phyloP scores from a whole-genome alignment of 768 basidiomycete genomes.

The Boletellus ananiceps region DNA sequence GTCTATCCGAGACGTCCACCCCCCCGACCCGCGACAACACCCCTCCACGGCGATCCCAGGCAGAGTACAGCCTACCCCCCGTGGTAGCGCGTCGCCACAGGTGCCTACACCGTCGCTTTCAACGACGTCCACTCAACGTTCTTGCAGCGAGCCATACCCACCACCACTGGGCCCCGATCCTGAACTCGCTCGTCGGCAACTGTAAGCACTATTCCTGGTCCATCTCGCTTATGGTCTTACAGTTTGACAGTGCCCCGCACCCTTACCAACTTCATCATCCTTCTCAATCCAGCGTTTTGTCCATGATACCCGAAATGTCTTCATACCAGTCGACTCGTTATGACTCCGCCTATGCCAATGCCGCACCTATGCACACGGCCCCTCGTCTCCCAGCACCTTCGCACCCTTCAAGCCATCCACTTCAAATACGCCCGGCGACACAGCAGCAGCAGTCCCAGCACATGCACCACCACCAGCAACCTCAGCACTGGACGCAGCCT shows the following conservation, averaged over 20 bases:
- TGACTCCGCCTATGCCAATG: conserved; percentile 44
- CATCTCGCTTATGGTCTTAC: conserved; percentile 11
- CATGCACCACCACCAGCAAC: conserved; percentile 24
- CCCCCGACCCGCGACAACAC: conserved; percentile 66
- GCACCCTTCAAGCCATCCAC: conserved; percentile 27
- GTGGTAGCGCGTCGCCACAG: conserved; percentile 40
- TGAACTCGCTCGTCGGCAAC: conserved; percentile 41
- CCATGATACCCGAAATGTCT: conserved; percentile 57
- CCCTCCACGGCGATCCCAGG: conserved; percentile 51
- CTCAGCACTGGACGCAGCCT: conserved; percentile 51
- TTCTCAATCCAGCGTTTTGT: conserved; percentile 41
- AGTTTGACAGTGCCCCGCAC: conserved; percentile 35
- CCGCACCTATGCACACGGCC: conserved; percentile 28
- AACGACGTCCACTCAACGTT: conserved; percentile 3
- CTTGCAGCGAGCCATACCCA: conserved; percentile 42
- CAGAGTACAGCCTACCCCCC: conserved; percentile 36
- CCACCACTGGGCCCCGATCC: conserved; percentile 42
- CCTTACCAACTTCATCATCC: conserved; percentile 42
- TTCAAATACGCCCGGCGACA: conserved; percentile 48
- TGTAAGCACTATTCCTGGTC: conserved; percentile 35
- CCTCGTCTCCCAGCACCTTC: conserved; percentile 38
- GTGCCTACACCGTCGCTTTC: conserved; percentile 16
- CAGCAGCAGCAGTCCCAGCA: conserved; percentile 37
- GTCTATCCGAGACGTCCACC: conserved; percentile 65
- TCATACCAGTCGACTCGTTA: conserved; percentile 51